Conservation (phyloP, 2,329 filamentous ascomycete genomes). For the Beauveria varroae region DNA sequence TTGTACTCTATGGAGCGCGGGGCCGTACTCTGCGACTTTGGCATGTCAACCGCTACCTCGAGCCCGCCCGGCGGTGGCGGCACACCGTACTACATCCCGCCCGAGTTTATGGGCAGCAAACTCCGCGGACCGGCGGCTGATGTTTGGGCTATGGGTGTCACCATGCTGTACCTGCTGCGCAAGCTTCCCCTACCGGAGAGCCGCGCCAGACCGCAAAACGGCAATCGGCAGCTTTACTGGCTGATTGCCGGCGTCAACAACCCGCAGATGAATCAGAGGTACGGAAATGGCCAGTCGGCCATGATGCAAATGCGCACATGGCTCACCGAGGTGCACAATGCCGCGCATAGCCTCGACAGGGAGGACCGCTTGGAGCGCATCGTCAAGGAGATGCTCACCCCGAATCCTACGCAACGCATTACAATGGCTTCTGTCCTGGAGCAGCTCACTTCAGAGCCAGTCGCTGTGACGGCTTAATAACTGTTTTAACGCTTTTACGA, state of each 20-base stretch:
- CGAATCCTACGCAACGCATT: constrained; percentile 43
- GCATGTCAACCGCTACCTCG: constrained; percentile 41
- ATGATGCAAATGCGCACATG: constrained; percentile 48
- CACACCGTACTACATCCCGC: constrained; percentile 55
- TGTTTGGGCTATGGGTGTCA: constrained; percentile 53
- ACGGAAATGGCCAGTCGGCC: constrained; percentile 33
- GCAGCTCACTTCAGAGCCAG: constrained; percentile 25
- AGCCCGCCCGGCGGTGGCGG: constrained; percentile 44
- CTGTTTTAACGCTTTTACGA: background rate
- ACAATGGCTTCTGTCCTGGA: constrained; percentile 44
- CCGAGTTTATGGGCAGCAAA: constrained; percentile 51
- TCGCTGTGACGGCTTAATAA: background rate
- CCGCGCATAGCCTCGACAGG: constrained; percentile 36
- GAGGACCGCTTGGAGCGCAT: constrained; percentile 44
- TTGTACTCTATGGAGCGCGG: constrained; percentile 51
- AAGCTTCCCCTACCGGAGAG: constrained; percentile 49
- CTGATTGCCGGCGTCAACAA: constrained; percentile 49
- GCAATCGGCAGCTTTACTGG: constrained; percentile 47
- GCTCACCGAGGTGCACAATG: constrained; percentile 45
- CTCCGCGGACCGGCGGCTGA: constrained; percentile 47
- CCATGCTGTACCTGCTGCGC: constrained; percentile 51
- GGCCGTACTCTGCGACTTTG: constrained; percentile 54
- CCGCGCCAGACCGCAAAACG: constrained; percentile 38
- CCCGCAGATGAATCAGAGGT: constrained; percentile 24
- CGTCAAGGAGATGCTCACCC: constrained; percentile 46